A percentile compares a stretch with the other conserved stretches of the same genome.
Conservation (phyloP, 768 basidiomycete genomes). For the Tulasnella sp. region DNA sequence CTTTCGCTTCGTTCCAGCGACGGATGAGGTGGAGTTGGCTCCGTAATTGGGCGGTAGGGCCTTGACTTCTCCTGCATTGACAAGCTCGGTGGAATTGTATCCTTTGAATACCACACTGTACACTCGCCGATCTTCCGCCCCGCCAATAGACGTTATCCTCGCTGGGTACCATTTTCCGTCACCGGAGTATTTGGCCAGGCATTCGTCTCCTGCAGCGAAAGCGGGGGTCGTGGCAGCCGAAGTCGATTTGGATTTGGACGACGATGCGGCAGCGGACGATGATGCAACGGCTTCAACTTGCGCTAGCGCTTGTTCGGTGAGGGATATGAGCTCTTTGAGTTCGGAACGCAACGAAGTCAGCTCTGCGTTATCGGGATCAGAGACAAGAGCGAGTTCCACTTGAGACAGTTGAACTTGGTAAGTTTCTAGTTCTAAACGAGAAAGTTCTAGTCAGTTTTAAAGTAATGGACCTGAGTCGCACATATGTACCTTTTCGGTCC, state of each 20-base stretch:
- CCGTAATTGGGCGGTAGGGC: conserved; percentile 37
- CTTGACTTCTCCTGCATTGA: conserved; percentile 62
- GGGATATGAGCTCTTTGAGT: conserved; percentile 70
- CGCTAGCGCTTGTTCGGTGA: conserved; percentile 60
- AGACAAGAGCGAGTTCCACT: conserved; percentile 65
- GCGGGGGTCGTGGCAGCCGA: conserved; percentile 21
- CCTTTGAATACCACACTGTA: conserved; percentile 88
- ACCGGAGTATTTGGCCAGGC: conserved; percentile 72
- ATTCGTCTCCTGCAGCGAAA: conserved; percentile 76
- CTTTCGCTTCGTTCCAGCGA: conserved; percentile 52
- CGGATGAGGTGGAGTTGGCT: conserved; percentile 24
- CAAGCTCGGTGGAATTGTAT: conserved; percentile 82
- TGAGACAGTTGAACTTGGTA: conserved; percentile 86
- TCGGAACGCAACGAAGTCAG: conserved; percentile 63
- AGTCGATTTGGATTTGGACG: conserved; percentile 45
- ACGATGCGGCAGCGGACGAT: conserved; percentile 29
- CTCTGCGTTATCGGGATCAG: conserved; percentile 65
- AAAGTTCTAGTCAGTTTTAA: background rate
- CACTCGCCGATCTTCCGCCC: conserved; percentile 67
- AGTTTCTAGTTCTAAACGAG: conserved; percentile 58
- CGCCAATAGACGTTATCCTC: conserved; percentile 73
- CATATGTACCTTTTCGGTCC: conserved; percentile 7
- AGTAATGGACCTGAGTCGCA: background rate
- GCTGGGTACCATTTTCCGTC: conserved; percentile 85
- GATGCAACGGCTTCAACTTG: conserved; percentile 41